Percentiles rank a stretch among this genome's conserved stretches.
Conservation (phyloP, 2,329 filamentous ascomycete species). For the Fusarium clavum region DNA sequence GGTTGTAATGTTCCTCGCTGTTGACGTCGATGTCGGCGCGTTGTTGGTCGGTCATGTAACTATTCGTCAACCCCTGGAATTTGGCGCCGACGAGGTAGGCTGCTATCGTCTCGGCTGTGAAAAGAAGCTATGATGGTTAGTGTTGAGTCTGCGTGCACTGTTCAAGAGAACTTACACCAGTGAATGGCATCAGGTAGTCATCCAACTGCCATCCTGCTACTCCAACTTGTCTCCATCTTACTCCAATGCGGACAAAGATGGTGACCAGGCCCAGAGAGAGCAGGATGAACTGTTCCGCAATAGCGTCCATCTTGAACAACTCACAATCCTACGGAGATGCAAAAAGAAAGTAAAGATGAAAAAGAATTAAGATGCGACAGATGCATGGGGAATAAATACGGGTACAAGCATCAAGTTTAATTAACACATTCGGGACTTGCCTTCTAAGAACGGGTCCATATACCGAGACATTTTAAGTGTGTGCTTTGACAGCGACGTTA, state of each 20-base stretch:
- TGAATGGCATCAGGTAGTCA: constrained; percentile 41
- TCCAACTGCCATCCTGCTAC: constrained; percentile 33
- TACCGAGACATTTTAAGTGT: not conserved
- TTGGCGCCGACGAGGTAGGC: constrained; percentile 40
- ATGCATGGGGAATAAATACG: not conserved
- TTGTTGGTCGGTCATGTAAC: constrained; percentile 36
- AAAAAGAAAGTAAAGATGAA: not conserved
- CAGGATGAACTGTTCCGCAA: constrained; percentile 39
- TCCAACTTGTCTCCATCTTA: constrained; percentile 33
- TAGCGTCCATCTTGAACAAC: constrained; percentile 25
- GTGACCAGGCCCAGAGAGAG: constrained; percentile 37
- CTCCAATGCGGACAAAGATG: constrained; percentile 28
- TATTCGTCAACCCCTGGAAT: constrained; percentile 39
- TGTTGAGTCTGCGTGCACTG: too few relatives aligned
- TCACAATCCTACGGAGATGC: not conserved
- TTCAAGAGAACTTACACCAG: constrained; percentile 28
- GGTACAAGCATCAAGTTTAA: not conserved
- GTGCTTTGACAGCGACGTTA: not conserved
- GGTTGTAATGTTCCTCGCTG: constrained; percentile 35
- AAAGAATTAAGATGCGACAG: not conserved
- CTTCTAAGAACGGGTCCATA: constrained; percentile 2
- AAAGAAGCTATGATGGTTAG: constrained; percentile 24
- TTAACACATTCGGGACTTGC: not conserved
- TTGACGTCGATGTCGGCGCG: constrained; percentile 30
- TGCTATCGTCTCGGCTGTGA: constrained; percentile 38